Evolutionary conservation across 805 yeast species (phyloP).

Genomic region (Candida insectalens): DNA sequence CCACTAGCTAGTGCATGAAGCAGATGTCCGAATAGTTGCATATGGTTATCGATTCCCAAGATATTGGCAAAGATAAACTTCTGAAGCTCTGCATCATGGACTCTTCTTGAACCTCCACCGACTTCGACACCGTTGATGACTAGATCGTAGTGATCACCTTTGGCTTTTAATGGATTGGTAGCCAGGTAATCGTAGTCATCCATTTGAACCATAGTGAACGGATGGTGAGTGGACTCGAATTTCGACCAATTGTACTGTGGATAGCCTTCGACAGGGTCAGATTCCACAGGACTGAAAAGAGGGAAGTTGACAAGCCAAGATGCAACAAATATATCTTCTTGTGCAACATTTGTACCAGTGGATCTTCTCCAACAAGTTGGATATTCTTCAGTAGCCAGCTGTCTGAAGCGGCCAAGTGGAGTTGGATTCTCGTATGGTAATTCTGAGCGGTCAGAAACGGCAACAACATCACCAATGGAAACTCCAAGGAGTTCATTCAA

Average conservation of each 20-base stretch:
- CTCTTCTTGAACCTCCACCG: slow-evolving; percentile 96
- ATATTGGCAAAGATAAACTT: slow-evolving; percentile 58
- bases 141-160: slow-evolving; percentile 90
- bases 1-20: slow-evolving; percentile 77
- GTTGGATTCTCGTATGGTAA: slow-evolving; percentile 87
- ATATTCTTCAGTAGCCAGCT: slow-evolving; percentile 48
- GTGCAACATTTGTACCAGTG: slow-evolving; percentile 9
- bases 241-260: slow-evolving; percentile 48
- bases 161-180: slow-evolving; percentile 48
- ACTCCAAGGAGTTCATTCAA: slow-evolving; percentile 31
- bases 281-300: slow-evolving; percentile 68
- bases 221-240: slow-evolving; percentile 83
- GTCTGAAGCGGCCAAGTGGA: slow-evolving; percentile 82
- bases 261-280: slow-evolving; percentile 24
- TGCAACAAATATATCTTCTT: slow-evolving; percentile 40
- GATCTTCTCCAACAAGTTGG: slow-evolving; percentile 43
- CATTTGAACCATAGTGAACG: slow-evolving; percentile 84
- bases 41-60: slow-evolving; percentile 48
- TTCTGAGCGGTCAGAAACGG: slow-evolving; percentile 64
- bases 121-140: slow-evolving; percentile 92
- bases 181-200: slow-evolving; percentile 54
- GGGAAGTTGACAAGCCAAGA: slow-evolving; percentile 93
- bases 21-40: slow-evolving; percentile 74
- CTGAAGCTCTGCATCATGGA: slow-evolving; percentile 80
- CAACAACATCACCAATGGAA: slow-evolving; percentile 63